Conservation (phyloP, 495 filamentous ascomycete species). For the Penicillium herquei region DNA sequence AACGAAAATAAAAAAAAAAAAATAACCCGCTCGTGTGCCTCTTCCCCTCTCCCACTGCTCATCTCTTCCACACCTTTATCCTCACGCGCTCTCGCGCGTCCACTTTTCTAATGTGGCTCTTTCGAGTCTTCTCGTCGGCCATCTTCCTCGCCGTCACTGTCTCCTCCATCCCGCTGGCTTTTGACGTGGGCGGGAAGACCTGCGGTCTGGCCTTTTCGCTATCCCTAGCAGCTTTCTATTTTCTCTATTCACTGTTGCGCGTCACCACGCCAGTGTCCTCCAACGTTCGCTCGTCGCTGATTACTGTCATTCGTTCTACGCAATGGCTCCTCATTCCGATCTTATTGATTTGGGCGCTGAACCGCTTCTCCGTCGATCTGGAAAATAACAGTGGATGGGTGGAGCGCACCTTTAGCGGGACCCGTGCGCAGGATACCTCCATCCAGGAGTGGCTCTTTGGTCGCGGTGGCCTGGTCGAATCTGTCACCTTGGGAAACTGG, state of each 20-base stretch:
- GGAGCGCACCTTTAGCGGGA: constrained; percentile 71
- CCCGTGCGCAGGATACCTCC: constrained; percentile 60
- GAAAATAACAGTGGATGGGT: constrained; percentile 72
- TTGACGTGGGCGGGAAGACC: constrained; percentile 93
- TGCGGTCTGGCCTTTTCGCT: constrained; percentile 92
- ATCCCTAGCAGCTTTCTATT: constrained; percentile 82
- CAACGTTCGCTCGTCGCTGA: constrained; percentile 65
- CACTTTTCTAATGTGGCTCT: constrained; percentile 59
- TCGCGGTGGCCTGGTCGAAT: constrained; percentile 73
- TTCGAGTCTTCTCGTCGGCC: constrained; percentile 68
- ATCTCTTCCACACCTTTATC: constrained; percentile 1
- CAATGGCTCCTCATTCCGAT: constrained; percentile 83
- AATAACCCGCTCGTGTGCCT: constrained; percentile 21
- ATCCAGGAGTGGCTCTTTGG: constrained; percentile 84
- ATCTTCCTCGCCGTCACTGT: constrained; percentile 85
- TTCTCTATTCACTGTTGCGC: constrained; percentile 76
- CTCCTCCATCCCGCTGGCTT: constrained; percentile 90
- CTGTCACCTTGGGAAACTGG: constrained; percentile 78
- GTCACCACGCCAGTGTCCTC: constrained; percentile 79
- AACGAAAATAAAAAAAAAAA: constrained; percentile 22
- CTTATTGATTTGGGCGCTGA: constrained; percentile 90
- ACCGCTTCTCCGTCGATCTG: constrained; percentile 86
- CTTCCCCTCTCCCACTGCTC: constrained; percentile 7
- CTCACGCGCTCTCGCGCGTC: constrained; percentile 18
- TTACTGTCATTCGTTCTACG: constrained; percentile 62